These are phyloP conservation scores for Suillus tomentosus DNA, from an alignment of 768 basidiomycete genomes.

Conservation along the genomic window DNA sequence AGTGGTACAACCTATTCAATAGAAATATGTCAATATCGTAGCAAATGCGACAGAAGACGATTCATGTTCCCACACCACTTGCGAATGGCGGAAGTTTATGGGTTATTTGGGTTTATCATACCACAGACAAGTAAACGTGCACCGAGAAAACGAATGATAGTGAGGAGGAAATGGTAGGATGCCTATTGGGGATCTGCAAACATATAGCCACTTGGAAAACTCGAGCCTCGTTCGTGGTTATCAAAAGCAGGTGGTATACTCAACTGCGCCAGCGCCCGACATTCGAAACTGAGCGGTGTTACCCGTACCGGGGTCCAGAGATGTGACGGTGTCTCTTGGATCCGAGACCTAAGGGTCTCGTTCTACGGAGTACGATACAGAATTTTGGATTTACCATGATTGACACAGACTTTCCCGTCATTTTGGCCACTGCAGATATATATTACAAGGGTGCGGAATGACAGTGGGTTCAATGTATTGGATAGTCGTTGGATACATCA, in stretches of 20 bases:
- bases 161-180: not conserved
- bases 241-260: not conserved
- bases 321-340: conserved; percentile 50
- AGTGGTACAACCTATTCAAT: not conserved
- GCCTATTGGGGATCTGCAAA: not conserved
- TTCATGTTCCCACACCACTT: not conserved
- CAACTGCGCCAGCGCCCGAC: not conserved
- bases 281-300: not conserved
- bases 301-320: not conserved
- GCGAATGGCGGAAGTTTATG: not conserved
- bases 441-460: conserved; percentile 40
- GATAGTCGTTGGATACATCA: not conserved
- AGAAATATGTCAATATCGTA: not conserved
- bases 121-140: not conserved
- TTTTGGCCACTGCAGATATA: conserved; percentile 66
- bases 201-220: not conserved
- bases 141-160: not conserved
- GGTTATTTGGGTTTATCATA: not conserved
- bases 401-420: conserved; percentile 72
- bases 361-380: not conserved
- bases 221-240: not conserved
- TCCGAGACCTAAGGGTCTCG: conserved; percentile 41
- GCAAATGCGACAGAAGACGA: not conserved
- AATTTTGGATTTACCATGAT: conserved; percentile 53
- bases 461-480: conserved; percentile 49